phyloP scores from a whole-genome alignment of 1,284 basidiomycete species.

The Uromyces viciae-fabae region DNA sequence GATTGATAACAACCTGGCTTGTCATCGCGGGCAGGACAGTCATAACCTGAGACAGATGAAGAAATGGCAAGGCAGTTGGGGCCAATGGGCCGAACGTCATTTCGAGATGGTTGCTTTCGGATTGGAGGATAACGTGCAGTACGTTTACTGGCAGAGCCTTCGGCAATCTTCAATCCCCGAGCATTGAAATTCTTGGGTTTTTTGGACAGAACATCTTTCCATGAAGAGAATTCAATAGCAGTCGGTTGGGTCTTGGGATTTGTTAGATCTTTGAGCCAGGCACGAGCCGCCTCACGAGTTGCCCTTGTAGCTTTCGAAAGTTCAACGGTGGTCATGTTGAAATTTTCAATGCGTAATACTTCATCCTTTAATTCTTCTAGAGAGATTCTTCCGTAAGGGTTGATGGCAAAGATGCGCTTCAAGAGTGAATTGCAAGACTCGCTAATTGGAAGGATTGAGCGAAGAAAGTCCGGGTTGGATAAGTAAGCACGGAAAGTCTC shows the following conservation, averaged over 20 bases:
- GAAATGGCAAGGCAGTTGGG: conserved; percentile 1
- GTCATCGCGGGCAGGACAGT: too few species aligned
- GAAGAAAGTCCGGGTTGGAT: conserved; percentile 66
- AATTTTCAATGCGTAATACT: conserved; percentile 63
- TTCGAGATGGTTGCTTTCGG: conserved; percentile 18
- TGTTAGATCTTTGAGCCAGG: conserved; percentile 45
- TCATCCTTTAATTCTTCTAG: conserved; percentile 64
- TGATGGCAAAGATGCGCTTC: conserved; percentile 59
- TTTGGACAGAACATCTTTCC: conserved; percentile 28
- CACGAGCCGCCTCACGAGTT: conserved; percentile 52
- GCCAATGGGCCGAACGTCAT: conserved; percentile 31
- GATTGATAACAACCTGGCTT: not conserved
- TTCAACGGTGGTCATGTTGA: conserved; percentile 65
- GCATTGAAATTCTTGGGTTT: conserved; percentile 1
- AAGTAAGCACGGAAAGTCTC: conserved; percentile 69
- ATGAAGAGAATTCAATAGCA: not conserved
- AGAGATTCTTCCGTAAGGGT: conserved; percentile 58
- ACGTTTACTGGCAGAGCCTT: not conserved
- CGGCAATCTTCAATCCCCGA: not conserved
- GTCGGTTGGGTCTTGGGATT: conserved; percentile 23
- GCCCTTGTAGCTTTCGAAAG: conserved; percentile 57
- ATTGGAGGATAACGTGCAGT: not conserved
- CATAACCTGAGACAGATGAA: conserved; percentile 16
- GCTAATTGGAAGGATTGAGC: conserved; percentile 70
- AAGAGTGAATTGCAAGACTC: conserved; percentile 62